Base-by-base conservation (phyloP, 169 alveolate species). In the Ichthyophthirius multifiliis region DNA sequence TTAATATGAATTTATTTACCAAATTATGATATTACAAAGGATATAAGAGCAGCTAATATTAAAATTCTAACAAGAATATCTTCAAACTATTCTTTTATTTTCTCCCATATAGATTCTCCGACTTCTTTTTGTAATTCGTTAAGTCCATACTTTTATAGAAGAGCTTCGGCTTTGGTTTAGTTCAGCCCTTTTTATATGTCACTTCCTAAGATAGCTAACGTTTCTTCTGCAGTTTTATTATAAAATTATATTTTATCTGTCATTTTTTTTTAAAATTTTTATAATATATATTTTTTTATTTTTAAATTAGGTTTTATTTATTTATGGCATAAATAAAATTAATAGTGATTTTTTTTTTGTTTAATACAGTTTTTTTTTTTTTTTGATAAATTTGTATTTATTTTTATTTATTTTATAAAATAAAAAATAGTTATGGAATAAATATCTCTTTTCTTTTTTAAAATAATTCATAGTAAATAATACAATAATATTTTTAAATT, bases 11-110 rank as follows among this genome's bases (percentile, higher is more conserved):
- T 45, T 43, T 45, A 7, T 32, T 65, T 84, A 74, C 89, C 86
- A 64, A 86, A 80, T 27, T 86, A 74, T 1, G 99, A 98, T 81
- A 98, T 87, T 43, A 96, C 76, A 84, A 98, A 98, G 39, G 99
- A 96, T 34, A 98, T 91, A 62, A 96, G 92, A 0, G 99, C 99
- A 2, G 99, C 99, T 12, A 90, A 94, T 31, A 98, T 92, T 63
- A 98, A 90, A 34, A 98, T 98, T 89, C 96, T 92, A 43, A 98
- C 99, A 73, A 97, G 89, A 34, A 97, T 79, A 67, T 98, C 99
- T 46, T 98, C 98, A 81, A 98, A 98, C 87, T 97, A 98, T 75
- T 95, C 98, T 43, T 95, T 77, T 39, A 98, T 95, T 78, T 97
- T 90, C 43, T 93, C 95, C 81, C 96, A 85, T 10, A 97, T 88